These are phyloP conservation scores for Paramecium caudatum DNA, from an alignment of 73 alveolate genomes.

Conservation along the genomic window DNA sequence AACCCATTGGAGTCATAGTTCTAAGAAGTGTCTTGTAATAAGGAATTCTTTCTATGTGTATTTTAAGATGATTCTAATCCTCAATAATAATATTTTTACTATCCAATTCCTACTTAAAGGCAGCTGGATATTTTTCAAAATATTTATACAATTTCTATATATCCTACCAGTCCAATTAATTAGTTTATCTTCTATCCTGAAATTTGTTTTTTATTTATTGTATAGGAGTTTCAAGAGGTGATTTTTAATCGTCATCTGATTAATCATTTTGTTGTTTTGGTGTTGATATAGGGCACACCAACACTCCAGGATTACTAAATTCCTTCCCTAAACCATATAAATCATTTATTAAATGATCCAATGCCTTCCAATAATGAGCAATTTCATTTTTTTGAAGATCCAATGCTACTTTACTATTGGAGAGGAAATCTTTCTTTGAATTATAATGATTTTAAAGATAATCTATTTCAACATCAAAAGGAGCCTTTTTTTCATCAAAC, in stretches of 20 bases:
- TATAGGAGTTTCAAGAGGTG: not conserved
- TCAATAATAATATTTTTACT: slow-evolving; percentile 28
- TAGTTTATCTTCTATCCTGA: not conserved
- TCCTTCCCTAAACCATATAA: not conserved
- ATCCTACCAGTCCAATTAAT: slow-evolving; percentile 22
- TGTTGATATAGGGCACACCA: not conserved
- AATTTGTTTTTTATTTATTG: not conserved
- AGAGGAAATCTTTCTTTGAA: slow-evolving; percentile 23
- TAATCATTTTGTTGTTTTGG: slow-evolving; percentile 10
- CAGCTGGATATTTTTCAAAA: slow-evolving; percentile 69
- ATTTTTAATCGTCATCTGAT: slow-evolving; percentile 56
- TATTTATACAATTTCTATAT: slow-evolving; percentile 46
- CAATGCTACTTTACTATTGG: slow-evolving; percentile 40
- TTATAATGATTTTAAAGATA: slow-evolving; percentile 29
- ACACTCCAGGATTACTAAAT: not conserved
- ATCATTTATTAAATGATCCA: slow-evolving; percentile 32
- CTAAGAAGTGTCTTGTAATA: slow-evolving; percentile 13
- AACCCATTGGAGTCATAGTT: not conserved
- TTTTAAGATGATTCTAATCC: slow-evolving; percentile 20
- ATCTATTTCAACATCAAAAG: slow-evolving; percentile 21
- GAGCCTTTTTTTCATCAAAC: slow-evolving; percentile 2
- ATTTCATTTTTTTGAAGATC: not conserved
- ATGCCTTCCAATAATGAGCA: slow-evolving; percentile 63
- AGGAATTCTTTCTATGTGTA: slow-evolving; percentile 52
- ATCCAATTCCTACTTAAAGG: slow-evolving; percentile 51